Percentiles rank a stretch among this genome's conserved stretches.
Conservation (phyloP, 2,329 filamentous ascomycete genomes). For the Cryphonectria nitschkei region DNA sequence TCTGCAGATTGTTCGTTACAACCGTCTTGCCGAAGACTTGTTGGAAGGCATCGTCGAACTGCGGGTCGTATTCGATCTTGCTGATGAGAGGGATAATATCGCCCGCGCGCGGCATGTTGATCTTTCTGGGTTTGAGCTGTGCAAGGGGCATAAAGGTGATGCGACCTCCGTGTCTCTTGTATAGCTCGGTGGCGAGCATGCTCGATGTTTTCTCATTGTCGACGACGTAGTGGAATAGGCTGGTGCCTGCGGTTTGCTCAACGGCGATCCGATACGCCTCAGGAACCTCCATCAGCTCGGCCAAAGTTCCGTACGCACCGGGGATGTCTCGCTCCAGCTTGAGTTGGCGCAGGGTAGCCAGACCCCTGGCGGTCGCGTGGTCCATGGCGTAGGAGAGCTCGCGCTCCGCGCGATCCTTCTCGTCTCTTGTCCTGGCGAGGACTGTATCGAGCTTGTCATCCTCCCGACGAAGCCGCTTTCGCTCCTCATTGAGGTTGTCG, state of each 20-base stretch:
- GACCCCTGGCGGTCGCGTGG: constrained; percentile 79
- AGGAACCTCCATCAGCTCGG: constrained; percentile 86
- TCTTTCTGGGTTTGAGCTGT: constrained; percentile 70
- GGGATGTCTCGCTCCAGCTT: constrained; percentile 78
- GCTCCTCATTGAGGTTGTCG: constrained; percentile 81
- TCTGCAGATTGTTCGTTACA: constrained; percentile 85
- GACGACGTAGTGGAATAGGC: constrained; percentile 94
- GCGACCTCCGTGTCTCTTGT: constrained; percentile 78
- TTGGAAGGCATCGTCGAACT: constrained; percentile 83
- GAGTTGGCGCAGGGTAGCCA: constrained; percentile 83
- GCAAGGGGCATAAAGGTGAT: constrained; percentile 95
- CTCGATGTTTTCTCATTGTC: constrained; percentile 89
- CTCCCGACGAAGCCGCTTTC: constrained; percentile 85
- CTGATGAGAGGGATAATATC: constrained; percentile 87
- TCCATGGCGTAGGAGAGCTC: constrained; percentile 86
- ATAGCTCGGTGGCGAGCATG: constrained; percentile 76
- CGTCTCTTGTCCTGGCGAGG: constrained; percentile 73
- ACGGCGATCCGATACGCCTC: constrained; percentile 87
- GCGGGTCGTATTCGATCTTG: constrained; percentile 78
- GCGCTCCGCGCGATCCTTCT: constrained; percentile 77
- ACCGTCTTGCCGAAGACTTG: constrained; percentile 97
- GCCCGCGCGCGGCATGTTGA: constrained; percentile 80
- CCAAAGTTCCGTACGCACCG: constrained; percentile 89
- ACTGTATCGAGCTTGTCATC: constrained; percentile 84
- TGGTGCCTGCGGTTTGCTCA: constrained; percentile 89